Percentiles rank a stretch among this genome's conserved stretches.
phyloP scores from a whole-genome alignment of 306 rosid genomes.

The Begonia loranthoides region DNA sequence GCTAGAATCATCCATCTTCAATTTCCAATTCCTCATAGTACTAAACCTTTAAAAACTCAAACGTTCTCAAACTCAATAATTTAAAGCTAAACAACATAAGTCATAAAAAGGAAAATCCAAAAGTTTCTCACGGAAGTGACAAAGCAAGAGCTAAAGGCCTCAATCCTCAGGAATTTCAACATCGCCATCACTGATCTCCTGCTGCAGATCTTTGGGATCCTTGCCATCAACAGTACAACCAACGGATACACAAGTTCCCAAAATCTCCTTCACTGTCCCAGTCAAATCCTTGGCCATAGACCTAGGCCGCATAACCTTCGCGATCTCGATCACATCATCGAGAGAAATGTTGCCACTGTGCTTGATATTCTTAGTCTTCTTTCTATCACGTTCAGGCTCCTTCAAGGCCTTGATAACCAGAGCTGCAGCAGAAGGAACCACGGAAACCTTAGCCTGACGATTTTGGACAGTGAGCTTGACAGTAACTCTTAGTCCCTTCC shows the following conservation, averaged over 20 bases:
- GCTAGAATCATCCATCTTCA: too few species aligned
- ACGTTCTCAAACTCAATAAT: slow-evolving; percentile 6
- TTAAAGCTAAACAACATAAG: slow-evolving; percentile 1
- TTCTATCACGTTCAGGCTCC: slow-evolving; percentile 84
- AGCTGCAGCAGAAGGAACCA: slow-evolving; percentile 91
- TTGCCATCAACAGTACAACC: slow-evolving; percentile 86
- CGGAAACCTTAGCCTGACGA: slow-evolving; percentile 83
- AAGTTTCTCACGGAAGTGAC: background rate
- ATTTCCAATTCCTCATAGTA: too few species aligned
- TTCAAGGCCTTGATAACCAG: slow-evolving; percentile 76
- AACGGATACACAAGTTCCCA: slow-evolving; percentile 78
- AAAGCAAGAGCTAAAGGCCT: slow-evolving; percentile 11
- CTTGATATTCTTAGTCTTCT: slow-evolving; percentile 70
- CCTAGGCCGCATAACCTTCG: slow-evolving; percentile 53
- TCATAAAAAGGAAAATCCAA: background rate
- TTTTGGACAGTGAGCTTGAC: slow-evolving; percentile 92
- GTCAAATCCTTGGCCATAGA: slow-evolving; percentile 80
- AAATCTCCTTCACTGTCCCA: slow-evolving; percentile 71
- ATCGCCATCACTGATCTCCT: slow-evolving; percentile 66
- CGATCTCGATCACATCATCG: slow-evolving; percentile 89
- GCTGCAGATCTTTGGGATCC: slow-evolving; percentile 79
- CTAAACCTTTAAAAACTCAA: too few species aligned
- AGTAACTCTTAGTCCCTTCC: slow-evolving; percentile 85
- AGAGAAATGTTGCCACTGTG: slow-evolving; percentile 70
- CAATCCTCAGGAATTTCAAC: slow-evolving; percentile 72